These are phyloP conservation scores for Amphibolis antarctica DNA, from an alignment of 106 monocot species.

Conservation along the genomic window DNA sequence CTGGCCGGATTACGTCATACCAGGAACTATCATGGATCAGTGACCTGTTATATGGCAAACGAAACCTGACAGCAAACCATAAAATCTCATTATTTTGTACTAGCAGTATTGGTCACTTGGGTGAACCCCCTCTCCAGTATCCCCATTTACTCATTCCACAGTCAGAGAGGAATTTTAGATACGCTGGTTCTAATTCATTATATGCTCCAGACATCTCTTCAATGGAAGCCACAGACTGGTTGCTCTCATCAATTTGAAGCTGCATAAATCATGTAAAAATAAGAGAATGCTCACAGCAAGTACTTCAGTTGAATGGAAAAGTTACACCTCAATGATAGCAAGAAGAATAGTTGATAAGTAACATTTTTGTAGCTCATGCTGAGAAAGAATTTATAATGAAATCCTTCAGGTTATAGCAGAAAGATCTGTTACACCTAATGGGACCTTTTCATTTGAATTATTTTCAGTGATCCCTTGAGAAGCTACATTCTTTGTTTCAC, in stretches of 20 bases:
- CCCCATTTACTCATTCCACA: constrained; percentile 14
- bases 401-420: no score
- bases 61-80: background rate
- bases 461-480: no score
- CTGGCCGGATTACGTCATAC: no score
- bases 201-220: constrained; percentile 10
- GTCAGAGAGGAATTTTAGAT: constrained; percentile 12
- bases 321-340: no score
- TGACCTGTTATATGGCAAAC: background rate
- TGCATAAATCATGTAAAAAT: background rate
- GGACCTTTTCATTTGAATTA: no score
- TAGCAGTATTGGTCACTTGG: background rate
- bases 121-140: constrained; percentile 5
- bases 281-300: background rate
- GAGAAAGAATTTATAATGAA: background rate
- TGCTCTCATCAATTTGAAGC: background rate
- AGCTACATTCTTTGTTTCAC: no score
- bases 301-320: no score
- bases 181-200: constrained; percentile 6
- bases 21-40: background rate
- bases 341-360: no score
- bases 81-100: background rate
- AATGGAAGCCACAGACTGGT: background rate
- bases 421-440: no score
- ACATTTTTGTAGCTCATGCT: background rate